phyloP scores from a whole-genome alignment of 192 early-diverging fungal genomes.

The Backusella westeae region DNA sequence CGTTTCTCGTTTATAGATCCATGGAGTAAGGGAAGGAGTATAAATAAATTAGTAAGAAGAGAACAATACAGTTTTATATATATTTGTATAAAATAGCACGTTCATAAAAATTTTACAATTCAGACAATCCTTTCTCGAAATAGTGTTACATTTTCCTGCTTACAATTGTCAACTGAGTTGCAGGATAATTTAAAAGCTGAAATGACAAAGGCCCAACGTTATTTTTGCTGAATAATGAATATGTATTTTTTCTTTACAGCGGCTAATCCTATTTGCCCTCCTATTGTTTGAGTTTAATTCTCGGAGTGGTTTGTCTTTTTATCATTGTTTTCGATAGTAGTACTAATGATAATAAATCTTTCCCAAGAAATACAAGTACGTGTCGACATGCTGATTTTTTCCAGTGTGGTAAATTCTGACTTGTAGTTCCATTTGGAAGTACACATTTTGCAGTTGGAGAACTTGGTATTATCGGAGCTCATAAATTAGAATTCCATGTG shows the following conservation, averaged over 20 bases:
- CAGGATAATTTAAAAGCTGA: neutral
- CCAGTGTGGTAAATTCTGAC: neutral
- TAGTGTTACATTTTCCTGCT: neutral
- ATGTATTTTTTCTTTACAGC: neutral
- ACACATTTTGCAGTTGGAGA: neutral
- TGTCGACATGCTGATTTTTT: neutral
- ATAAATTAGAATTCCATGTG: conserved; percentile 4
- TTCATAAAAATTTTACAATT: neutral
- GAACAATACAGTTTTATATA: neutral
- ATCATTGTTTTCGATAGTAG: neutral
- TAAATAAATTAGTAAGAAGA: neutral
- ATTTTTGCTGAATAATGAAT: neutral
- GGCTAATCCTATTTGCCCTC: neutral
- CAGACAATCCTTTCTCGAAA: neutral
- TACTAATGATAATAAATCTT: neutral
- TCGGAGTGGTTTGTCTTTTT: neutral
- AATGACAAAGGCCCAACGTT: neutral
- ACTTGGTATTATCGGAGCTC: neutral
- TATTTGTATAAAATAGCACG: conserved; percentile 5
- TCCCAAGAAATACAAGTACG: neutral
- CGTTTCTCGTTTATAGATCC: neutral
- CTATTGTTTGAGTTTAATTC: neutral
- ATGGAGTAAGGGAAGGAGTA: neutral
- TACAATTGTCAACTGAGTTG: conserved; percentile 1
- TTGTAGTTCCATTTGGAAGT: neutral